Conservation (phyloP, 306 rosid species). For the Macrotyloma uniflorum region DNA sequence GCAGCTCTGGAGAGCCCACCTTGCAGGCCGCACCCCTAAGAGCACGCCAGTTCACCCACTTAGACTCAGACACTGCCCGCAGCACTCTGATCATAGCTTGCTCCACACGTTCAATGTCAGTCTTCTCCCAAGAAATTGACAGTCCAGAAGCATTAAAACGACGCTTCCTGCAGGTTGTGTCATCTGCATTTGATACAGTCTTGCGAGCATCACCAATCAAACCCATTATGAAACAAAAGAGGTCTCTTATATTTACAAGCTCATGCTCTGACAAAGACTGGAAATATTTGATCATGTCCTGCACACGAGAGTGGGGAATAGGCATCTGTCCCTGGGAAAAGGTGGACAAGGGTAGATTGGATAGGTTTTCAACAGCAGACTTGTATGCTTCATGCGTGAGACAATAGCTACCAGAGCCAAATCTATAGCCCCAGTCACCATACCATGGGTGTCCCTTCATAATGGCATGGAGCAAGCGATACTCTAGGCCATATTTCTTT, state of each 20-base stretch:
- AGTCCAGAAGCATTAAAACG: constrained; percentile 44
- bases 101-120: constrained; percentile 68
- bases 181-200: constrained; percentile 52
- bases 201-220: constrained; percentile 67
- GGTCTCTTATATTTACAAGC: constrained; percentile 74
- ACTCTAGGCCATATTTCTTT: constrained; percentile 87
- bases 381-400: constrained; percentile 73
- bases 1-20: constrained; percentile 74
- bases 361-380: constrained; percentile 70
- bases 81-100: constrained; percentile 86
- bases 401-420: constrained; percentile 95
- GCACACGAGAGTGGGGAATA: constrained; percentile 56
- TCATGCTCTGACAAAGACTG: constrained; percentile 67
- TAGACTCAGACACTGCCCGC: constrained; percentile 86
- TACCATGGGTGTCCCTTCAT: constrained; percentile 85
- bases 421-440: constrained; percentile 94
- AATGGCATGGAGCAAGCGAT: constrained; percentile 86
- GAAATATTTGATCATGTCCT: constrained; percentile 61
- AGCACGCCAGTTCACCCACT: constrained; percentile 81
- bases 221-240: constrained; percentile 71
- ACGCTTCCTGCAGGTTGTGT: constrained; percentile 56
- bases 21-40: constrained; percentile 87
- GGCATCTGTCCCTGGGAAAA: constrained; percentile 56
- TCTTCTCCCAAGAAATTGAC: constrained; percentile 63
- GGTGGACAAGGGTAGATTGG: constrained; percentile 67